Conservation (phyloP, 306 rosid species). For the Prunus dulcis region DNA sequence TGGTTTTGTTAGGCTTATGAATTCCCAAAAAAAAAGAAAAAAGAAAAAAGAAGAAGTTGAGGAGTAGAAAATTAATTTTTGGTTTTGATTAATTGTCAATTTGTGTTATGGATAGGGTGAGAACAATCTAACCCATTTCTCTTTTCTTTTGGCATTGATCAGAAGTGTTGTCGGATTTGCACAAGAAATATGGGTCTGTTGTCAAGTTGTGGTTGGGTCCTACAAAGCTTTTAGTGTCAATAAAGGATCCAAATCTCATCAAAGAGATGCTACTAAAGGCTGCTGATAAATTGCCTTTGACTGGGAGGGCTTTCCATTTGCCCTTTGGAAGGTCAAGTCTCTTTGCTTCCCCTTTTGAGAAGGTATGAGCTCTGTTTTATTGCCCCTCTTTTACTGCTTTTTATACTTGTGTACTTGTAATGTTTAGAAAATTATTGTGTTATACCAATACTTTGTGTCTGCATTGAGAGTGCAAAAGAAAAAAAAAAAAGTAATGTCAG, state of each 20-base stretch:
- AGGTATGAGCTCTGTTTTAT: constrained; percentile 35
- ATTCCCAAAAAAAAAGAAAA: not conserved
- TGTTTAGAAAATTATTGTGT: not conserved
- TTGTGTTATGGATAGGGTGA: not conserved
- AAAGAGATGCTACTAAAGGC: constrained; percentile 76
- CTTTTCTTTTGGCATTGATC: constrained; percentile 23
- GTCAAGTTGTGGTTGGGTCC: constrained; percentile 88
- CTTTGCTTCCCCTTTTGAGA: constrained; percentile 66
- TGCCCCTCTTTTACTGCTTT: not conserved
- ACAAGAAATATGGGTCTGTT: constrained; percentile 60
- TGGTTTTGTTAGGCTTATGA: not conserved
- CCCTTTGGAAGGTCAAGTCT: constrained; percentile 77
- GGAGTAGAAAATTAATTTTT: not conserved
- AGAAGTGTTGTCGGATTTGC: constrained; percentile 62
- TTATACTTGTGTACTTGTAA: not conserved
- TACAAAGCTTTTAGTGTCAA: constrained; percentile 71
- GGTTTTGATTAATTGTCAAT: not conserved
- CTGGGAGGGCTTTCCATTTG: constrained; percentile 57
- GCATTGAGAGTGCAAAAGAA: not conserved
- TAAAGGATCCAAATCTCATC: constrained; percentile 59
- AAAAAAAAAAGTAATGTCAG: not conserved
- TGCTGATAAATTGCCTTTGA: constrained; percentile 61
- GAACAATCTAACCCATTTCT: not conserved
- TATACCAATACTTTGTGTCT: not conserved
- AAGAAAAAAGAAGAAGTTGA: not conserved